Evolutionary conservation across 306 rosid genomes (phyloP).

Genomic region (Mimosa bimucronata): DNA sequence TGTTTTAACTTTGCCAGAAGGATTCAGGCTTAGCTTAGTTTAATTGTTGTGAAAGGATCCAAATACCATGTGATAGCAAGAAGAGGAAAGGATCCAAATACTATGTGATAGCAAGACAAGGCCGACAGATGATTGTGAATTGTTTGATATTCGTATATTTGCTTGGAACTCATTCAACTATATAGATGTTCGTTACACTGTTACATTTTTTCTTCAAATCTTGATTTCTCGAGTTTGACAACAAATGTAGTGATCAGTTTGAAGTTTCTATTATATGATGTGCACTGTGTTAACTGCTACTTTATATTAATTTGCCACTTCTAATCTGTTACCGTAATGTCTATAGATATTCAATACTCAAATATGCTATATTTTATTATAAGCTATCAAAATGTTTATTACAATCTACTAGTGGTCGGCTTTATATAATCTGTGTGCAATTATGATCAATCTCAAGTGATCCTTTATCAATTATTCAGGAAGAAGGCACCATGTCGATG

Average conservation of each 20-base stretch:
- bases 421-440: background rate
- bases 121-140: background rate
- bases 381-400: background rate
- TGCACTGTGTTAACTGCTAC: too few relatives aligned
- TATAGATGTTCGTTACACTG: background rate
- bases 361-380: background rate
- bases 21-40: too few relatives aligned
- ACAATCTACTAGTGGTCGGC: background rate
- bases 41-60: too few relatives aligned
- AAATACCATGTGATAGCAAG: too few relatives aligned
- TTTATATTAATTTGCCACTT: background rate
- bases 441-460: background rate
- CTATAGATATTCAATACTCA: background rate
- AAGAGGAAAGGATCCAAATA: background rate
- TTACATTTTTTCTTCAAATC: background rate
- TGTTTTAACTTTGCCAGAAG: too few relatives aligned
- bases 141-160: background rate
- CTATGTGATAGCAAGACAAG: background rate
- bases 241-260: background rate
- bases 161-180: background rate
- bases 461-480: background rate
- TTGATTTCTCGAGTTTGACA: background rate
- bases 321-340: background rate
- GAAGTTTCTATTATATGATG: background rate
- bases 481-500: slow-evolving; percentile 80